Evolutionary conservation across 108 stramenopile genomes (phyloP).

Genomic region (Parietichytrium sp.): DNA sequence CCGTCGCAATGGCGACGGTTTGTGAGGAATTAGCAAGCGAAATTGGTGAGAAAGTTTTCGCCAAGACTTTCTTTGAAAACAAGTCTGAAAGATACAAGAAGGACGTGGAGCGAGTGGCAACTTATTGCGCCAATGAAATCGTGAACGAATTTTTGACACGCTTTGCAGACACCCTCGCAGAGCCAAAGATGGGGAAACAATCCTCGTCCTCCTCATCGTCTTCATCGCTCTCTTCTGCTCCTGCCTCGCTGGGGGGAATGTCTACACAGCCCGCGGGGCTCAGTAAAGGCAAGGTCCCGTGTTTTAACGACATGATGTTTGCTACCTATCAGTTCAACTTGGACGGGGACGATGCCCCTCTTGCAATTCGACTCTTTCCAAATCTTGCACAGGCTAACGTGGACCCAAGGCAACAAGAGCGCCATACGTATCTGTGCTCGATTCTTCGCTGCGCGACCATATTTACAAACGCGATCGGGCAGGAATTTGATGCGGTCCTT

Average conservation of each 20-base stretch:
- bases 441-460: constrained; percentile 1
- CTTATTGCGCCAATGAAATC: not conserved
- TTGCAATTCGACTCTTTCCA: not conserved
- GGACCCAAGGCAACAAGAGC: not conserved
- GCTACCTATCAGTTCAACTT: no score
- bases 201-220: not conserved
- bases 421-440: not conserved
- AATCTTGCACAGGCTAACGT: constrained; percentile 7
- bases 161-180: not conserved
- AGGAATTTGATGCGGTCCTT: constrained; percentile 5
- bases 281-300: no score
- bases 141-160: not conserved
- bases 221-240: not conserved
- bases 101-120: not conserved
- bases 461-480: not conserved
- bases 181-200: not conserved
- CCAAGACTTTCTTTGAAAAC: no score
- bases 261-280: no score
- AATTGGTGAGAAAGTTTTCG: no score
- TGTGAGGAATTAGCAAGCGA: constrained; percentile 9
- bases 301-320: not conserved
- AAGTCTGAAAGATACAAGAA: no score
- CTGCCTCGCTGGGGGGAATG: not conserved
- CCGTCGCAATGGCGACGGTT: not conserved
- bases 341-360: not conserved